Evolutionary conservation across 192 early-diverging fungal genomes (phyloP).

Genomic region (Gryganskiella cystojenkinii): DNA sequence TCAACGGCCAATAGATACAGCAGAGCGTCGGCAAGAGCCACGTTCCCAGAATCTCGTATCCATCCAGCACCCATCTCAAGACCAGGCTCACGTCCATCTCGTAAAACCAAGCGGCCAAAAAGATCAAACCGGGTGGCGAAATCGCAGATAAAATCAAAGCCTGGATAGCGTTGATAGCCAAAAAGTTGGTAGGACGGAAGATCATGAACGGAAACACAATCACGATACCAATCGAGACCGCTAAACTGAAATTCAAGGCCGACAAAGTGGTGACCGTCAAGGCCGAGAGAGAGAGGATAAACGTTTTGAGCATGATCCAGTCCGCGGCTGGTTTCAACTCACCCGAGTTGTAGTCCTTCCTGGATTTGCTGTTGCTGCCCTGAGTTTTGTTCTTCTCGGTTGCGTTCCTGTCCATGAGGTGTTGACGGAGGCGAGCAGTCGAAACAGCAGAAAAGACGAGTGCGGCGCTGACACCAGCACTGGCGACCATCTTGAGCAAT

Average conservation of each 20-base stretch:
- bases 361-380: conserved; percentile 30
- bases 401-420: conserved; percentile 6
- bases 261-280: conserved; percentile 72
- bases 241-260: conserved; percentile 79
- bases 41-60: conserved; percentile 71
- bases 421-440: conserved; percentile 18
- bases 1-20: conserved; percentile 78
- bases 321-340: conserved; percentile 62
- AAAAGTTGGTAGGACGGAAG: conserved; percentile 55
- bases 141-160: conserved; percentile 58
- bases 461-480: conserved; percentile 31
- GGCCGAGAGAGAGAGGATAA: conserved; percentile 64
- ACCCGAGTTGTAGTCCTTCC: conserved; percentile 11
- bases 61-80: conserved; percentile 63
- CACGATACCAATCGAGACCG: conserved; percentile 64
- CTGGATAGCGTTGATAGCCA: conserved; percentile 51
- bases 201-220: conserved; percentile 70
- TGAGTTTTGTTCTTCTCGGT: conserved; percentile 8
- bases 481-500: conserved; percentile 31
- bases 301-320: conserved; percentile 66
- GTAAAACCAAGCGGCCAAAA: conserved; percentile 52
- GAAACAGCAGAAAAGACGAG: conserved; percentile 33
- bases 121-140: conserved; percentile 64
- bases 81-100: conserved; percentile 52
- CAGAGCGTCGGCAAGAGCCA: conserved; percentile 73